phyloP scores from a whole-genome alignment of 202 grass and related monocot species.

The Saccharum hybrid region DNA sequence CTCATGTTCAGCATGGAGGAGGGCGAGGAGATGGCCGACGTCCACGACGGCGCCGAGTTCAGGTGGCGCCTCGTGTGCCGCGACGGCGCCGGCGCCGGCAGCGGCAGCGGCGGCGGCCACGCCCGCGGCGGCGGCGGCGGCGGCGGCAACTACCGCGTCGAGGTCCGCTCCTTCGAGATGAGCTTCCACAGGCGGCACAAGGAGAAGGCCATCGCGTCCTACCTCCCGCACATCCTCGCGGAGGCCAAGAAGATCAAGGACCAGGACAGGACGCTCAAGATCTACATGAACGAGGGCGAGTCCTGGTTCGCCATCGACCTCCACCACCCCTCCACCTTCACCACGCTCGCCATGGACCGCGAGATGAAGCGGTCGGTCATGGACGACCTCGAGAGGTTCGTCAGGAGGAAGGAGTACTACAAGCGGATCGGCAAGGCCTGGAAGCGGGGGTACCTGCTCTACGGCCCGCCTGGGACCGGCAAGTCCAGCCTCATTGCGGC shows the following conservation, averaged over 20 bases:
- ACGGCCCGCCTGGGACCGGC: constrained; percentile 86
- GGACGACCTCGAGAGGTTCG: constrained; percentile 79
- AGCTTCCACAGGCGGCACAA: constrained; percentile 78
- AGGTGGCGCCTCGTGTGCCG: constrained; percentile 70
- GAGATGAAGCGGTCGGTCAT: constrained; percentile 63
- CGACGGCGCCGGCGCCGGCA: constrained; percentile 28
- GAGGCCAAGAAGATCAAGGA: constrained; percentile 75
- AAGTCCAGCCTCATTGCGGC: constrained; percentile 91
- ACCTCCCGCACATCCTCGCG: constrained; percentile 74
- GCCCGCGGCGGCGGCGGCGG: background rate
- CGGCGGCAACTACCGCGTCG: constrained; percentile 32
- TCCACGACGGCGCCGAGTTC: constrained; percentile 70
- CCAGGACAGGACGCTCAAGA: constrained; percentile 65
- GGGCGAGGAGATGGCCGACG: constrained; percentile 81
- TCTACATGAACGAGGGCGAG: constrained; percentile 86
- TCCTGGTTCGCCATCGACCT: constrained; percentile 67
- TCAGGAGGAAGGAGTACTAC: constrained; percentile 85
- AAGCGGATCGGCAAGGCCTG: constrained; percentile 81
- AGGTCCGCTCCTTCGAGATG: constrained; percentile 75
- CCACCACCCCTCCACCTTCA: constrained; percentile 80
- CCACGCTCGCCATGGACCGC: constrained; percentile 74
- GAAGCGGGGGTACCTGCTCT: constrained; percentile 88
- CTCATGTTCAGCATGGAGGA: constrained; percentile 75
- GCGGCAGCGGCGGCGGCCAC: background rate
- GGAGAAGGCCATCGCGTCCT: constrained; percentile 58